Evolutionary conservation across 2,329 filamentous ascomycete genomes (phyloP), one percentile per base, ranked within the genome.

Genomic region (Sporothrix luriei): DNA sequence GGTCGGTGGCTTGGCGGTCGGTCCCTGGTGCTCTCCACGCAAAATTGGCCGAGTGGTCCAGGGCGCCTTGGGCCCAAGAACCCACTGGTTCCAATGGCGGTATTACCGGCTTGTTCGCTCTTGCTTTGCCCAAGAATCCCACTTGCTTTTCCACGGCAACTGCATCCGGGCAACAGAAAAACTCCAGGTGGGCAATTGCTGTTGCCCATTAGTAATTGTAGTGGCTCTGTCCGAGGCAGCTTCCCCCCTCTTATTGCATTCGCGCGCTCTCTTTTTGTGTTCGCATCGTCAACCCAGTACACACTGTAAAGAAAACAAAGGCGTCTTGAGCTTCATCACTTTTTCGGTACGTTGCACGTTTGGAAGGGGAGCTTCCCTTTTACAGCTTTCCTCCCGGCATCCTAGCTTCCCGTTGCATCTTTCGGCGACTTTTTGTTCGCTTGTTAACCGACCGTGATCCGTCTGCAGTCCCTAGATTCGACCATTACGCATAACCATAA

Each of bases 401-500:
- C n/a, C 33, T 46, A 62, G 57, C 57, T 26, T 43, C 40, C n/a
- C 38, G 33, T 57, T 29, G 40, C 29, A 9, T 38, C 38, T 38
- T 43, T 61, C n/a, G 57, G 57, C 57, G 21, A 26, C 57, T 19
- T 62, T 16, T 46, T 59, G 16, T 29, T 21, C 55, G n/a, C 40
- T 14, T 49, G 43, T 26, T 51, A n/a, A 65, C 46, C 59, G 19
- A 21, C 43, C 19, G 29, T 19, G 40, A 49, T 51, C 40, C 46
- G 26, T 16, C 21, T 38, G 26, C 11, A 40, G 9, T 9, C 49
- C 10, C 21, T 26, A 14, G 19, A 16, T 29, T 10, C 10, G 19
- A 43, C 24, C 66, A 38, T 38, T 46, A 33, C 49, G 2, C 16
- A 14, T 24, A 67, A 54, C 24, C 69, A 73, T 75, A 74, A 78